These are phyloP conservation scores for Sugiyamaella neomexicana DNA, from an alignment of 1,139 yeast species.

Conservation along the genomic window DNA sequence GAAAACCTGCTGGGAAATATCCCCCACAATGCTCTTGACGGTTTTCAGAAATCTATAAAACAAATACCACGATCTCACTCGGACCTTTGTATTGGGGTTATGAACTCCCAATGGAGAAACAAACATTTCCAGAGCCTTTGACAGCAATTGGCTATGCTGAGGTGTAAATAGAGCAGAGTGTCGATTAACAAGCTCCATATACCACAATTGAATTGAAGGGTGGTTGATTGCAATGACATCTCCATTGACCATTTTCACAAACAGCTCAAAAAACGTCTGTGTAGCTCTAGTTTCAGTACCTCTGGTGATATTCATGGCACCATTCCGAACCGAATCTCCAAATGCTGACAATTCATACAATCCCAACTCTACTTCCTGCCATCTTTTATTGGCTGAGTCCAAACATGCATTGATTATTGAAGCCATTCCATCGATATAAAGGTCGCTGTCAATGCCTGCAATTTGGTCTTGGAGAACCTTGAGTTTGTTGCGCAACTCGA, in stretches of 20 bases:
- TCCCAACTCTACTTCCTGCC: slow-evolving; percentile 88
- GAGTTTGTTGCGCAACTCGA: slow-evolving; percentile 70
- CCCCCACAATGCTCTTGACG: slow-evolving; percentile 63
- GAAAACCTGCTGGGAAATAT: slow-evolving; percentile 49
- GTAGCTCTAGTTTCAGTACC: slow-evolving; percentile 42
- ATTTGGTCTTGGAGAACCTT: slow-evolving; percentile 83
- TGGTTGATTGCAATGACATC: slow-evolving; percentile 52
- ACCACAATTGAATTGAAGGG: slow-evolving; percentile 74
- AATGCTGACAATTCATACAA: slow-evolving; percentile 74
- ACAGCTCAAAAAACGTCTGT: slow-evolving; percentile 46
- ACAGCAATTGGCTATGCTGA: slow-evolving; percentile 49
- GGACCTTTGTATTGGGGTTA: slow-evolving; percentile 60
- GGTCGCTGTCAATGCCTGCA: slow-evolving; percentile 69
- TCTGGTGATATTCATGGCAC: slow-evolving; percentile 61
- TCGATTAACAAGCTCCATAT: slow-evolving; percentile 82
- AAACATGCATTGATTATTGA: slow-evolving; percentile 62
- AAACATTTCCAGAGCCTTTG: slow-evolving; percentile 71
- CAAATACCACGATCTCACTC: slow-evolving; percentile 86
- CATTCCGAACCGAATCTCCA: slow-evolving; percentile 77
- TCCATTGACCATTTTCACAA: slow-evolving; percentile 64
- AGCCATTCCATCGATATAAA: slow-evolving; percentile 71
- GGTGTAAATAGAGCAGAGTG: slow-evolving; percentile 65
- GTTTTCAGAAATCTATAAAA: slow-evolving; percentile 79
- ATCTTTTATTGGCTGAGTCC: slow-evolving; percentile 37
- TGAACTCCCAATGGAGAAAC: slow-evolving; percentile 80